Percentiles rank a stretch among this genome's conserved stretches.
Evolutionary conservation across 768 basidiomycete species (phyloP).

Genomic region (Phlegmacium glaucopus): DNA sequence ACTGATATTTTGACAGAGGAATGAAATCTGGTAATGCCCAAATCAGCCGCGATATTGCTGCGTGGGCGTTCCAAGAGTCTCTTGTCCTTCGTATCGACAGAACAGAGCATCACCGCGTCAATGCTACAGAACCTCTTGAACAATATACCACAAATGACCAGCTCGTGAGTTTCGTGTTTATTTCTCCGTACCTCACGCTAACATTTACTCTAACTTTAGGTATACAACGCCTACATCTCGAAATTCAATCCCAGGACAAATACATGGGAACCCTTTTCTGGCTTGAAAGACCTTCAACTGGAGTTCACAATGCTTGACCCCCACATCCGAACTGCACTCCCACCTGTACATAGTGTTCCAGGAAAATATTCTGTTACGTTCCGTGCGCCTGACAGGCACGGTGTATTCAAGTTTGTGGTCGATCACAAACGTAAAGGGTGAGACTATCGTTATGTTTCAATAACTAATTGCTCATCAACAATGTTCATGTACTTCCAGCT

Average conservation of each 20-base stretch:
- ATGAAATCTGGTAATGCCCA: slow-evolving; percentile 69
- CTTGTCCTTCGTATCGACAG: slow-evolving; percentile 76
- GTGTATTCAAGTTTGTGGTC: slow-evolving; percentile 96
- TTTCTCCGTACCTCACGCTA: slow-evolving; percentile 3
- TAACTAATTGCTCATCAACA: slow-evolving; percentile 2
- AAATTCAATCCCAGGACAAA: slow-evolving; percentile 53
- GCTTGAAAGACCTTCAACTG: slow-evolving; percentile 78
- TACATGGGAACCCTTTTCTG: slow-evolving; percentile 71
- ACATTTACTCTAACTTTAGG: slow-evolving; percentile 37
- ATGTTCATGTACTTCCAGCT: slow-evolving; percentile 50
- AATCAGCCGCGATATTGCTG: slow-evolving; percentile 70
- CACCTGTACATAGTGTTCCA: slow-evolving; percentile 48
- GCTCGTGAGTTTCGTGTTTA: slow-evolving; percentile 47
- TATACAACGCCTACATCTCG: slow-evolving; percentile 72
- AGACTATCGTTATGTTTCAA: slow-evolving; percentile 18
- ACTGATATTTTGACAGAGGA: slow-evolving; percentile 36
- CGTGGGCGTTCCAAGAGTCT: slow-evolving; percentile 91
- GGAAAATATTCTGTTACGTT: slow-evolving; percentile 81
- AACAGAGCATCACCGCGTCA: slow-evolving; percentile 68
- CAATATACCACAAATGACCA: slow-evolving; percentile 86
- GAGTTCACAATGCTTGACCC: slow-evolving; percentile 99
- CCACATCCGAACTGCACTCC: slow-evolving; percentile 80
- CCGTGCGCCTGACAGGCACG: slow-evolving; percentile 91
- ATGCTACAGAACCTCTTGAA: slow-evolving; percentile 58
- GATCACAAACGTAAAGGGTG: slow-evolving; percentile 89